These are phyloP conservation scores for Nidula niveotomentosa DNA, from an alignment of 1,284 basidiomycete genomes.

Conservation along the genomic window DNA sequence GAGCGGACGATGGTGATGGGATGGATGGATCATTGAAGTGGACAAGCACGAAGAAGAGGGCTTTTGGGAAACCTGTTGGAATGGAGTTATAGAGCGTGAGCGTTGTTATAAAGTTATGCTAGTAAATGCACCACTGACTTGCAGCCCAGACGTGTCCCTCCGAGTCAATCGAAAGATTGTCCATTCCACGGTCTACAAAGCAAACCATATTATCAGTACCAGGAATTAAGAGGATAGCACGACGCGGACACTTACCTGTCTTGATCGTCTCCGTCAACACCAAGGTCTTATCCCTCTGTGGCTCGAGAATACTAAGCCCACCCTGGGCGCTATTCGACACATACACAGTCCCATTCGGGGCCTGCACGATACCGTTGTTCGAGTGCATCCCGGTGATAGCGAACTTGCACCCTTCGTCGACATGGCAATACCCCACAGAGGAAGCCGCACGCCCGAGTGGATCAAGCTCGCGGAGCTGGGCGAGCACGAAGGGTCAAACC, in stretches of 20 bases:
- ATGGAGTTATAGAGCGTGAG: too few relatives aligned
- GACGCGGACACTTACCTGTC: conserved; percentile 14
- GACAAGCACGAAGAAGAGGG: conserved; percentile 21
- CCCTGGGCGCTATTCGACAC: conserved; percentile 44
- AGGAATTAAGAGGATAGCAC: conserved; percentile 1
- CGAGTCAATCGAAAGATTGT: conserved; percentile 57
- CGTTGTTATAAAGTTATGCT: too few relatives aligned
- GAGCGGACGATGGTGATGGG: conserved; percentile 42
- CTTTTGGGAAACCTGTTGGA: conserved; percentile 32
- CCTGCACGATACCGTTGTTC: conserved; percentile 58
- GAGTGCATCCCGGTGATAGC: conserved; percentile 41
- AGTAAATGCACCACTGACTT: conserved; percentile 29
- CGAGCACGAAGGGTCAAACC: not conserved
- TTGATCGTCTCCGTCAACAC: conserved; percentile 33
- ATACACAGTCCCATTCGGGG: conserved; percentile 55
- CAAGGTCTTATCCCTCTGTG: conserved; percentile 54
- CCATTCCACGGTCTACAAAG: conserved; percentile 42
- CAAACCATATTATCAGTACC: not conserved
- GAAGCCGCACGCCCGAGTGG: conserved; percentile 32
- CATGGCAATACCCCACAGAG: conserved; percentile 60
- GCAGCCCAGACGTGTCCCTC: conserved; percentile 59
- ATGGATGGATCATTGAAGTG: conserved; percentile 38
- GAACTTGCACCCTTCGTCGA: conserved; percentile 56
- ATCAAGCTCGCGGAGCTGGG: conserved; percentile 30
- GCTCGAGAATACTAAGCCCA: conserved; percentile 49